phyloP scores from a whole-genome alignment of 2,329 filamentous ascomycete species.

The Macroventuria anomochaeta region DNA sequence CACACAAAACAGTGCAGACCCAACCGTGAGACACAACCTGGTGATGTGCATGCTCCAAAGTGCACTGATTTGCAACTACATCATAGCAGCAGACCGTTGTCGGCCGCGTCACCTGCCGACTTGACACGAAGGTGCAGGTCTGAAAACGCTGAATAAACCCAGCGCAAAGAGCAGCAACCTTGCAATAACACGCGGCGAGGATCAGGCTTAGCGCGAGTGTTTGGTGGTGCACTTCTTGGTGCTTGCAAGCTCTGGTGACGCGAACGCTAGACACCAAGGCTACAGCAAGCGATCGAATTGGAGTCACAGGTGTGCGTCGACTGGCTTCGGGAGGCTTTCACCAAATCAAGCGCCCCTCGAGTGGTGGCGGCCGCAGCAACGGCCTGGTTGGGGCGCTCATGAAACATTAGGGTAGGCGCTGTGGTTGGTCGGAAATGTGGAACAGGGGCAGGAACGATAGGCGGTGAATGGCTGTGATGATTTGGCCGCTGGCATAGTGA shows the following conservation, averaged over 20 bases:
- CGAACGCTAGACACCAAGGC: conserved; percentile 12
- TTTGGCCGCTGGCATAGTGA: conserved; percentile 5
- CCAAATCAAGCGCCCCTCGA: conserved; percentile 10
- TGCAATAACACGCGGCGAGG: conserved; percentile 1
- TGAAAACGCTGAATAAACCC: neutral
- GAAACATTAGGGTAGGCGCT: conserved; percentile 11
- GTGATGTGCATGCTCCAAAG: conserved; percentile 9
- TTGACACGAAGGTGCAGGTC: conserved; percentile 1
- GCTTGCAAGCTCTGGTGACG: conserved; percentile 7
- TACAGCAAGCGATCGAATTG: conserved; percentile 16
- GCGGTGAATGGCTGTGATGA: conserved; percentile 14
- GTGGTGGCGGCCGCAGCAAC: conserved; percentile 14
- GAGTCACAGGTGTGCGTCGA: neutral
- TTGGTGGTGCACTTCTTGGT: neutral
- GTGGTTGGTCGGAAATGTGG: conserved; percentile 13
- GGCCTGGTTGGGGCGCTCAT: conserved; percentile 12
- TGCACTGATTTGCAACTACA: conserved; percentile 1
- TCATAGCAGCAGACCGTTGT: conserved; percentile 1
- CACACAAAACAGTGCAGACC: conserved; percentile 10
- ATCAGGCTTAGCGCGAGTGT: neutral
- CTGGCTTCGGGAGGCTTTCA: conserved; percentile 16
- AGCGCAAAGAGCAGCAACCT: conserved; percentile 1
- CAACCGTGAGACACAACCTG: conserved; percentile 1
- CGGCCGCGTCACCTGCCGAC: conserved; percentile 13
- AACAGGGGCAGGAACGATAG: conserved; percentile 17